These are phyloP conservation scores for Drosera capensis DNA, from an alignment of 148 eudicot species.

Conservation along the genomic window DNA sequence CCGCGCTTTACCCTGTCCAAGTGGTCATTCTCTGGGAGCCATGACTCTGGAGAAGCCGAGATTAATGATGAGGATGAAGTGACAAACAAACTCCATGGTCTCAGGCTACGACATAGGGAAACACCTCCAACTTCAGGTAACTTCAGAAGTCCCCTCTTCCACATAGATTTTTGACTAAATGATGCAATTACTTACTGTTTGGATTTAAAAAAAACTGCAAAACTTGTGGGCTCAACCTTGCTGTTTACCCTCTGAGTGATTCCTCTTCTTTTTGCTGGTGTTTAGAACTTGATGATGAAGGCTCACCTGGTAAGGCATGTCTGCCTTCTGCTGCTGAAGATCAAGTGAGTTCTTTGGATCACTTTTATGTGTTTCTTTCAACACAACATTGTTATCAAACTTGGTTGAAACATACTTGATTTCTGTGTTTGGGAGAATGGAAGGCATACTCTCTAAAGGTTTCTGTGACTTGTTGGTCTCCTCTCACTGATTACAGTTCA, in stretches of 20 bases:
- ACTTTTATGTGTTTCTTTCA: not conserved
- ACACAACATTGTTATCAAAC: not conserved
- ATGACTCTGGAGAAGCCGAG: constrained; percentile 18
- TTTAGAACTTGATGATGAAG: constrained; percentile 28
- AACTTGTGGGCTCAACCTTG: not conserved
- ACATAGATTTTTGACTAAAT: constrained; percentile 1
- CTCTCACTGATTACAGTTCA: too few species aligned
- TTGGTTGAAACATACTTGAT: too few species aligned
- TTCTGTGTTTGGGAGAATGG: too few species aligned
- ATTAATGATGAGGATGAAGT: constrained; percentile 21
- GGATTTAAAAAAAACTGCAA: not conserved
- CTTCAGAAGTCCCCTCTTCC: not conserved
- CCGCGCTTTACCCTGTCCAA: constrained; percentile 49
- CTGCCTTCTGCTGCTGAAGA: constrained; percentile 16
- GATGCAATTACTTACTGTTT: not conserved
- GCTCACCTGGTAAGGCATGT: constrained; percentile 15
- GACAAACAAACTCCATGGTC: constrained; percentile 14
- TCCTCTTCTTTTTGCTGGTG: constrained; percentile 7
- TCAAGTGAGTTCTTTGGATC: constrained; percentile 22
- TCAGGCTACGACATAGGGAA: constrained; percentile 23
- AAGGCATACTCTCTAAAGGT: too few species aligned
- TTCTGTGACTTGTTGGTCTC: too few species aligned
- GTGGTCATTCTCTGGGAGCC: constrained; percentile 36
- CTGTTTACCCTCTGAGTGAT: not conserved
- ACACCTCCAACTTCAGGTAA: constrained; percentile 24